phyloP scores from a whole-genome alignment of 2,329 filamentous ascomycete species.

The Arthrobotrys megalospora region DNA sequence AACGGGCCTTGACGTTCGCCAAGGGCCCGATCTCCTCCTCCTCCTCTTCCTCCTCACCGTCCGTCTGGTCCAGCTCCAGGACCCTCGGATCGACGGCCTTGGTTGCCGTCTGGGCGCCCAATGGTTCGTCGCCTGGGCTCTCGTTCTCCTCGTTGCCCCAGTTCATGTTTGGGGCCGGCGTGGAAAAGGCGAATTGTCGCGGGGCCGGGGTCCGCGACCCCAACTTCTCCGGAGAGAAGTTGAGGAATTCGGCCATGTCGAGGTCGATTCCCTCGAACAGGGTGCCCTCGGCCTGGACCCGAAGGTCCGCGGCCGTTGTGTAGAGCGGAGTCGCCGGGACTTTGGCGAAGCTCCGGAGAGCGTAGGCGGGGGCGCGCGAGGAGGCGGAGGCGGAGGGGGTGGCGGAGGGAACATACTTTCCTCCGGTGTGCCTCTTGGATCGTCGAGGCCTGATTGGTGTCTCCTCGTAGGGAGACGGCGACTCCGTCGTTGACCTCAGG shows the following conservation, averaged over 20 bases:
- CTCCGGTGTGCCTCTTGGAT: slow-evolving; percentile 17
- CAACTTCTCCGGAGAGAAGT: slow-evolving; percentile 36
- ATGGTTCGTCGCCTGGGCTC: background rate
- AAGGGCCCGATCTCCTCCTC: slow-evolving; percentile 25
- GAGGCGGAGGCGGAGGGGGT: too few species aligned
- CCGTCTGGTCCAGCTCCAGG: slow-evolving; percentile 12
- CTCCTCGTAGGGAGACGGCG: slow-evolving; percentile 30
- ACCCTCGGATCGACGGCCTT: slow-evolving; percentile 37
- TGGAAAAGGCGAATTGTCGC: slow-evolving; percentile 28
- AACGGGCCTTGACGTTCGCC: slow-evolving; percentile 34
- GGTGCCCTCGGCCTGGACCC: slow-evolving; percentile 8
- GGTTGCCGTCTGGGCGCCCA: slow-evolving; percentile 14
- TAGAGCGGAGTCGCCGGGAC: background rate
- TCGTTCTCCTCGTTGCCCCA: slow-evolving; percentile 56
- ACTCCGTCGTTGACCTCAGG: slow-evolving; percentile 3
- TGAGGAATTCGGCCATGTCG: slow-evolving; percentile 37
- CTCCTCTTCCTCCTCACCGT: slow-evolving; percentile 10
- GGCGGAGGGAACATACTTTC: background rate
- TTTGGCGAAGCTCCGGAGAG: background rate
- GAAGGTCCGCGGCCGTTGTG: background rate
- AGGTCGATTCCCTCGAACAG: slow-evolving; percentile 32
- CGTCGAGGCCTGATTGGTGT: slow-evolving; percentile 31
- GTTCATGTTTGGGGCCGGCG: slow-evolving; percentile 24
- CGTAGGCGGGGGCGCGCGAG: background rate
- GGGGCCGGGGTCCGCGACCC: slow-evolving; percentile 2